A percentile compares a stretch with the other conserved stretches of the same genome.
phyloP scores from a whole-genome alignment of 176 grass and related monocot species.

The Hordeum marinum region DNA sequence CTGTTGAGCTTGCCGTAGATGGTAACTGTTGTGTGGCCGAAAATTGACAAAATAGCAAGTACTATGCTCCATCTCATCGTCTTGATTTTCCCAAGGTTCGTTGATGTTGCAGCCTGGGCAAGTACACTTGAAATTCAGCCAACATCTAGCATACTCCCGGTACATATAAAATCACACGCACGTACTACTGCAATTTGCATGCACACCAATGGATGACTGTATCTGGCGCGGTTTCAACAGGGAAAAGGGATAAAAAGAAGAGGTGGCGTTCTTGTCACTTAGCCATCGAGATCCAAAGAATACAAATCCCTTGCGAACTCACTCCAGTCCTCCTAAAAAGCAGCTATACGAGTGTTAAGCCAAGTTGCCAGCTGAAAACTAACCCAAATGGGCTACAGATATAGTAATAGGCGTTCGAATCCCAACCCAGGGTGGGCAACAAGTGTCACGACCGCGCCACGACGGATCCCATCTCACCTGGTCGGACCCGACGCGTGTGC shows the following conservation, averaged over 20 bases:
- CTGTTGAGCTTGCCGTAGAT: no score
- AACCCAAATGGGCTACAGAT: neutral
- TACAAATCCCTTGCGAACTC: neutral
- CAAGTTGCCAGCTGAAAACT: neutral
- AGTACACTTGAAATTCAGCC: no score
- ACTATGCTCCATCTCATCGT: no score
- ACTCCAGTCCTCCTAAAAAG: neutral
- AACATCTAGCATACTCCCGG: no score
- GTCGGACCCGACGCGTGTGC: constrained; percentile 53
- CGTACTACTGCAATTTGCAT: neutral
- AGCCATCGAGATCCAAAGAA: neutral
- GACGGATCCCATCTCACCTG: constrained; percentile 48
- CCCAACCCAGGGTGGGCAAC: neutral
- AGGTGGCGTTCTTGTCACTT: neutral
- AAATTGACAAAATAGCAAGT: no score
- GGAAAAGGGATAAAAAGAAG: neutral
- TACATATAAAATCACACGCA: neutral
- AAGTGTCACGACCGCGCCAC: constrained; percentile 52
- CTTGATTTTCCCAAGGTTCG: no score
- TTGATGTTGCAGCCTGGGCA: no score
- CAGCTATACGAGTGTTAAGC: neutral
- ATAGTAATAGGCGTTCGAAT: neutral
- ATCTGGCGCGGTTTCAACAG: neutral
- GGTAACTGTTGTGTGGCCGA: no score
- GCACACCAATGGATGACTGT: neutral